Base-by-base conservation (phyloP, 2,329 filamentous ascomycete species). In the Grosmannia huntii region DNA sequence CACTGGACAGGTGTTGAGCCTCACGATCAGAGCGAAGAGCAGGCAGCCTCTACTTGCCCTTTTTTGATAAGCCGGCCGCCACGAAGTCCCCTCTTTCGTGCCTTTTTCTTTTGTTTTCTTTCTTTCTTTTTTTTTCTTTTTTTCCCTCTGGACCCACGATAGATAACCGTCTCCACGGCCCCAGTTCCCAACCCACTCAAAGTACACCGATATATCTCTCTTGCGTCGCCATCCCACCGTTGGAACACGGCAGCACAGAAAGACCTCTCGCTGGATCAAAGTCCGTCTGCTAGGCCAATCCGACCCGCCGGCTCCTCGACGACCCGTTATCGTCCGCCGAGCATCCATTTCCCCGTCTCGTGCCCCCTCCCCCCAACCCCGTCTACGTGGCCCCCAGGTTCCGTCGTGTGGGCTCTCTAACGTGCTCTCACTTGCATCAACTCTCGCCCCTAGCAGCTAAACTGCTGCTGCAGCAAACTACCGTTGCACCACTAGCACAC, bases 371-470 rank as follows among this genome's bases (percentile, higher is more conserved):
- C 14, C 27, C 38, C 38, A 36, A 28, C 31, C 52, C n/a, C 27
- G n/a, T 28, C 38, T 41, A 12, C n/a, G 38, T n/a, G 23, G 14
- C 49, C 49, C 44, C 46, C 28, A 25, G 53, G 33, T 59, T 55
- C 54, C 55, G 57, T 48, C 19, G 50, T 28, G 50, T 55, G 51
- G 55, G 56, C 41, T 49, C 54, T 48, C 54, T 48, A 56, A 54
- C 55, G 58, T 58, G 53, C 60, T 58, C 36, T 21, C n/a, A 14
- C 28, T 36, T 59, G 55, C 60, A 44, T 56, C 49, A 41, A 46
- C 27, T 23, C 57, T 55, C 44, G 38, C 50, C 25, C 55, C 38
- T 48, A 54, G 51, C 55, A 57, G 59, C 58, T 57, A 51, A 44
- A 54, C 57, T 56, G 38, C 27, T 50, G 57, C 49, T 25, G 31